Conservation (phyloP, 148 eudicot genomes). For the Rhododendron williamsianum region DNA sequence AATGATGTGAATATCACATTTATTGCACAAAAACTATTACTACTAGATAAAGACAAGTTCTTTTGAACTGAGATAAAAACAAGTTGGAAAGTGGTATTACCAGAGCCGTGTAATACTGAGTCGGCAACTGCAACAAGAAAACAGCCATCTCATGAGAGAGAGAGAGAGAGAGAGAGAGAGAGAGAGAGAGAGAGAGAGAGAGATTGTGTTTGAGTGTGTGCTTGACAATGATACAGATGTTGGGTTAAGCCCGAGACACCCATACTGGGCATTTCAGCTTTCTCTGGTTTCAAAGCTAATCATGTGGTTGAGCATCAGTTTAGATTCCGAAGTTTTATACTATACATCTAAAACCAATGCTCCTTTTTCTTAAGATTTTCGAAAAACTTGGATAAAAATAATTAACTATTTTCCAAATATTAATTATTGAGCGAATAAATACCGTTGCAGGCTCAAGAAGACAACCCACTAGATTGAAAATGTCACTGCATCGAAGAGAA, state of each 20-base stretch:
- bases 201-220: too few relatives aligned
- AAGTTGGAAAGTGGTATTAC: conserved; percentile 27
- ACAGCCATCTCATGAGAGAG: neutral
- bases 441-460: conserved; percentile 96
- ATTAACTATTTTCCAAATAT: neutral
- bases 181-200: neutral
- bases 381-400: neutral
- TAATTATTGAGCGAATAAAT: conserved; percentile 2
- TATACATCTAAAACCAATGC: neutral
- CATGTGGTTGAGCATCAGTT: neutral
- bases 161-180: neutral
- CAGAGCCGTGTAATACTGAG: conserved; percentile 88
- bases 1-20: neutral
- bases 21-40: neutral
- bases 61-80: neutral
- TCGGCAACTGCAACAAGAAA: conserved; percentile 73
- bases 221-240: neutral
- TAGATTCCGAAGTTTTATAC: neutral
- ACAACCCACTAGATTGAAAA: conserved; percentile 85
- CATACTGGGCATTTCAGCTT: neutral
- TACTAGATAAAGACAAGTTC: neutral
- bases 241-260: neutral
- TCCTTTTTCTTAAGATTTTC: neutral
- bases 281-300: neutral
- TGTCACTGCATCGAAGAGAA: conserved; percentile 46